Evolutionary conservation across 371 early-diverging fungal genomes (phyloP), one percentile per base, ranked within the genome.

Genomic region (Apophysomyces elegans): DNA sequence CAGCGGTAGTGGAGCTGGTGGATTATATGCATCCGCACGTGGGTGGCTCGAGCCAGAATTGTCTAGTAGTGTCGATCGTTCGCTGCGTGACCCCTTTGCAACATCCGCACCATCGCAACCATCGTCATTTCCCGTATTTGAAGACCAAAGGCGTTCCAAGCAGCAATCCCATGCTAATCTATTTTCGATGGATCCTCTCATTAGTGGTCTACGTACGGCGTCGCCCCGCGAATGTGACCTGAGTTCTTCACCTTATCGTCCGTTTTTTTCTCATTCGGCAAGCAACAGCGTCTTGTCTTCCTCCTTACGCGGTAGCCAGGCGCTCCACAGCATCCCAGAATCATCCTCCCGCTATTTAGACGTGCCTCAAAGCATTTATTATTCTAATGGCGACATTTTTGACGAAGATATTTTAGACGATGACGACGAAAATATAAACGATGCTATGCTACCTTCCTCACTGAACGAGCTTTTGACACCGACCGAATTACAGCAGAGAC

Each of bases 391-490:
- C 16, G 72, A 69, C n/a, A 63, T 35, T 50, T 64, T 61, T 9
- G 64, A 68, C 21, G 56, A 44, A 32, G 59, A 56, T n/a, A 50
- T 21, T 21, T 11, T 50, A 21, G 64, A 74, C 16, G 61, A 54
- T 8, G 38, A 64, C 54, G 64, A 69, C 0, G 68, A 76, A 12
- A 81, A 78, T 57, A 43, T 75, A 21, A 72, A 72, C 46, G 78
- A 82, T 63, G 81, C 77, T 13, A 79, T 82, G 69, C 59, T 85
- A 5, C 86, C 86, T 0, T 77, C 86, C 0, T 85, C 86, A 4
- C 65, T 85, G 13, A 84, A 79, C 50, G 86, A 85, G 37, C 63
- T 85, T 7, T 69, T 85, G 67, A 85, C 84, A 9, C 81, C 81
- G 2, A 77, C 66, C 7, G 84, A 84, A 61, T 74, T 80, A 11